Base-by-base conservation (phyloP, 129 eudicot genomes). In the Heracleum sosnowskyi region DNA sequence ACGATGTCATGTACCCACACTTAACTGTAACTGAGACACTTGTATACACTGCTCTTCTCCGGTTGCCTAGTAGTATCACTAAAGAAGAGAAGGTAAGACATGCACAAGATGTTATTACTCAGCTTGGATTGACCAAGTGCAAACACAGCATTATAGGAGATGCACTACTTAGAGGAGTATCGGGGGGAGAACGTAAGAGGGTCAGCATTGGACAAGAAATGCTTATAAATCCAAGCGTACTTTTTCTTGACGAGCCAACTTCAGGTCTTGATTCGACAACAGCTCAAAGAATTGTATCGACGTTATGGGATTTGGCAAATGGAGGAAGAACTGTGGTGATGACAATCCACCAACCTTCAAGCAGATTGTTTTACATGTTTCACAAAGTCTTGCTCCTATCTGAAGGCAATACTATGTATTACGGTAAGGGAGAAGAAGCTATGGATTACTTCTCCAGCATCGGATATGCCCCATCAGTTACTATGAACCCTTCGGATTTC, bases 201-300 rank as follows among this genome's bases (percentile, higher is more conserved):
- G 97, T 91, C 41, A 93, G 96, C 66, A 91, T 93, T n/a, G 98
- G 98, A 42, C 98, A 91, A 82, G 98, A 93, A 82, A 82, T 93
- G 96, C 85, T 91, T 42, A 88, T 93, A 60, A 90, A 93, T 66
- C 98, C 98, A 5, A 89, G 98, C 69, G 73, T 93, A 66, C 80
- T 93, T 78, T 85, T 93, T 63, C 77, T 93, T 77, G 98, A 93
- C 81, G 98, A 93, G 75, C 98, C 98, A 2, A 93, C 97, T 11
- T 93, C 98, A 1, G 97, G 97, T 53, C 88, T 93, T 7, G 98
- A 93, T 76, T 93, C 97, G 0, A 93, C 98, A 0, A 93, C 97
- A 8, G 98, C 97, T 22, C 97, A 85, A 83, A 76, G 86, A 81
- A 93, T 93, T 26, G 96, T 93, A 36, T 93, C 91, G 0, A 89